Evolutionary conservation across 306 rosid species (phyloP), one percentile per base, ranked within the genome.

Genomic region (Datisca glomerata): DNA sequence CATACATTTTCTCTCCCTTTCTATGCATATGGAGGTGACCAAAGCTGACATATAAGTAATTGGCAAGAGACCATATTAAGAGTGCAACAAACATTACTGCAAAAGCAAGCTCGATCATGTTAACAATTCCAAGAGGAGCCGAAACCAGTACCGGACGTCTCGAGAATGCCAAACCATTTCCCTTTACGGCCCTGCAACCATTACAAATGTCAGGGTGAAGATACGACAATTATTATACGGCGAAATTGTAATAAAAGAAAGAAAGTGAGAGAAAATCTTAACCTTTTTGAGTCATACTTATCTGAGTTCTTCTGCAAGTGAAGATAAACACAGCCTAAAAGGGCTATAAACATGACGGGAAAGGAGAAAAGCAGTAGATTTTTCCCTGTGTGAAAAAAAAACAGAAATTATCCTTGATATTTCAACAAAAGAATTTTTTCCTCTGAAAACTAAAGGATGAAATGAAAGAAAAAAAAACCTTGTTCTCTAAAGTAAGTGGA

Each of bases 1-100:
- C 36, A 0, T 57, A 75, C 85, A 61, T 47, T 75, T 67, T 70
- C 47, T 46, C 77, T 5, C 67, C 70, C 33, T 5, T 41, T 18
- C 6, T 44, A 45, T 66, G 43, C 72, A 54, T 53, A 29, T 64
- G 56, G 56, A 70, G 85, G 55, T 70, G 58, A 3, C 38, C 56
- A 37, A 74, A 83, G 71, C 85, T 73, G 63, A 41, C 50, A 15
- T 58, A 32, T 21, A 78, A 50, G 70, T 82, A 72, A 69, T 78
- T 82, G 28, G 62, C 47, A 22, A 78, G 76, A 43, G 94, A 72
- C 82, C 91, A 83, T 24, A 69, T 56, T 61, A 83, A 41, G 42
- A 83, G 77, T 9, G 61, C 66, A 18, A 34, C 36, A 56, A 78
- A 78, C 76, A 79, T 73, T 47, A 17, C 43, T 56, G 42, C 39